Percentiles rank a stretch among this genome's conserved stretches.
phyloP scores from a whole-genome alignment of 164 flowering plant species.

The Liquidambar formosana region DNA sequence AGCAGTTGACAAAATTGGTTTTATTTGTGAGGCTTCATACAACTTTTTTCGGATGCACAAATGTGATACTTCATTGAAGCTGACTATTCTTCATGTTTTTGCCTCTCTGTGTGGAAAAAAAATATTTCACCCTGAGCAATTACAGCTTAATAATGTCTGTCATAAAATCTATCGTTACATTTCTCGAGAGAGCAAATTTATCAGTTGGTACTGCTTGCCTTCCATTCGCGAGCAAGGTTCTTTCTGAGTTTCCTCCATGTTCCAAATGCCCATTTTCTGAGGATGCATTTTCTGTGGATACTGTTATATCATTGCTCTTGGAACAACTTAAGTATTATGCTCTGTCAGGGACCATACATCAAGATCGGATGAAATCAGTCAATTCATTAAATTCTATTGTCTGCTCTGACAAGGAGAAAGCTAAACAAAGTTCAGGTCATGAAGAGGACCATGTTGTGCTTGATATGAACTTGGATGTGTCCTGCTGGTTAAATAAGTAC shows the following conservation, averaged over 20 bases:
- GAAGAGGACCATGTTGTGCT: slow-evolving; percentile 8
- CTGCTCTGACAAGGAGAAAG: slow-evolving; percentile 9
- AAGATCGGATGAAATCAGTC: slow-evolving; percentile 9
- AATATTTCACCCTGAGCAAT: slow-evolving; percentile 31
- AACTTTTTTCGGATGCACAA: slow-evolving; percentile 38
- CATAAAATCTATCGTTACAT: slow-evolving; percentile 53
- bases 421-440: slow-evolving; percentile 8
- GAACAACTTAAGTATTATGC: slow-evolving; percentile 41
- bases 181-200: slow-evolving; percentile 37
- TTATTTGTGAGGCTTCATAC: slow-evolving; percentile 67
- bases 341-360: slow-evolving; percentile 11
- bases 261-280: slow-evolving; percentile 59
- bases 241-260: slow-evolving; percentile 33
- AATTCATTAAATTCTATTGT: slow-evolving; percentile 12
- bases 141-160: slow-evolving; percentile 39
- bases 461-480: slow-evolving; percentile 12
- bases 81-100: slow-evolving; percentile 73
- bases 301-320: slow-evolving; percentile 40
- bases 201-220: slow-evolving; percentile 13
- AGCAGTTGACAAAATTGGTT: slow-evolving; percentile 43
- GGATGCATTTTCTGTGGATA: slow-evolving; percentile 47
- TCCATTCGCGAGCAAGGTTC: slow-evolving; percentile 10
- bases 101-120: slow-evolving; percentile 57
- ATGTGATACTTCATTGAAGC: slow-evolving; percentile 31
- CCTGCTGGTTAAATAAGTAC: slow-evolving; percentile 18